A percentile compares a stretch with the other conserved stretches of the same genome.
These are phyloP conservation scores for Edaphochlamys debaryana DNA, from an alignment of 139 green algal genomes.

Conservation along the genomic window DNA sequence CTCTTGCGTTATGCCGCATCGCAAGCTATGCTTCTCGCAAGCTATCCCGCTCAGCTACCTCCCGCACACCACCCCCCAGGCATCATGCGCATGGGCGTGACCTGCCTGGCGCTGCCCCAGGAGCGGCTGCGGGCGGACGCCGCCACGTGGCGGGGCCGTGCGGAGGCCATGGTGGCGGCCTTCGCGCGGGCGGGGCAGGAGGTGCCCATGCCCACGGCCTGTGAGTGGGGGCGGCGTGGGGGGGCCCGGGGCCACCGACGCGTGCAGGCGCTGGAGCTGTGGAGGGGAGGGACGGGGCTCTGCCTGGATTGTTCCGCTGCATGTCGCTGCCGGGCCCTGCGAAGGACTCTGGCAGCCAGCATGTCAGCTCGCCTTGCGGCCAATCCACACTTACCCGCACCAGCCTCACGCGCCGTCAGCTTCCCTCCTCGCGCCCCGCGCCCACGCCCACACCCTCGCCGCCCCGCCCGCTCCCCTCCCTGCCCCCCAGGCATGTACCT, in stretches of 20 bases:
- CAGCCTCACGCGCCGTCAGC: no score
- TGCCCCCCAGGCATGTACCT: conserved; percentile 61
- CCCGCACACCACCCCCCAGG: neutral
- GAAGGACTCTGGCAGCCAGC: no score
- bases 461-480: neutral
- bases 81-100: conserved; percentile 63
- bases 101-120: conserved; percentile 55
- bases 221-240: conserved; percentile 8
- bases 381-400: neutral
- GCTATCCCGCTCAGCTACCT: no score
- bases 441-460: neutral
- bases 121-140: conserved; percentile 50
- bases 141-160: conserved; percentile 30
- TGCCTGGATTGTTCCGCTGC: no score
- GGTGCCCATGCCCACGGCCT: conserved; percentile 19
- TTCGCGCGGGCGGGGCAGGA: neutral
- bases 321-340: no score
- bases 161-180: conserved; percentile 37
- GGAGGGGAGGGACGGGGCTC: no score
- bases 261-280: no score
- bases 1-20: no score
- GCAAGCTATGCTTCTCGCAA: no score
- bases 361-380: no score
- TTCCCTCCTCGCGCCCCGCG: no score
- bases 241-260: no score